Base-by-base conservation (phyloP, 2,329 filamentous ascomycete species). In the Zymoseptoria brevis region DNA sequence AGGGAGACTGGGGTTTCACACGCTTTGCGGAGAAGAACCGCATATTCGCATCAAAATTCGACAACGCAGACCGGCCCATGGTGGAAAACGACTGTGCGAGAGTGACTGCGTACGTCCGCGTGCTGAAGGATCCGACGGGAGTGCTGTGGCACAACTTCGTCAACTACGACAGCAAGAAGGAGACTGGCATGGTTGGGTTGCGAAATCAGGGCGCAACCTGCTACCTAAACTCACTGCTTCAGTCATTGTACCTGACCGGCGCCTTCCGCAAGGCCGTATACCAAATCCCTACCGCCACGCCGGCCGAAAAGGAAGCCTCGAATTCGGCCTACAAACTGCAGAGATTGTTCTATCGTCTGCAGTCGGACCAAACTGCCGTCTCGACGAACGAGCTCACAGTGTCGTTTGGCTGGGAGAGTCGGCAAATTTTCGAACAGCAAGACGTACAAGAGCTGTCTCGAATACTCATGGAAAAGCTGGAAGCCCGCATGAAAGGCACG, bases 1-100 rank as follows among this genome's bases (percentile, higher is more conserved):
- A 99, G 75, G 91, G 90, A 22, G 94, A 99, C 70, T 99, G 94
- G 94, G 94, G 94, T 1, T 99, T 99, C 74, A 99, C 94, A n/a
- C 81, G 93, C 58, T 99, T 97, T 71, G 86, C 91, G 11, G 94
- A 97, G 73, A 82, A 96, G 54, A 83, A 90, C 57, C 87, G 86
- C 69, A 87, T 97, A 73, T 96, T 96, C 71, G 87, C 87, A 61
- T 79, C 86, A 35, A 81, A 84, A 1, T 96, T 88, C 83, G 88
- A 94, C 59, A 83, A 85, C 55, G 76, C 75, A 61, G 80, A 79
- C 19, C 82, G 88, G 59, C 90, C 88, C 8, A 81, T 95, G 65
- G 83, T 91, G 19, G 89, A 95, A 71, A 84, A 89, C 68, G 88
- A 93, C 59, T 76, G 79, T 7, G 88, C 86, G 69, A 90, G 89